Base-by-base conservation (phyloP, 2,329 filamentous ascomycete species). In the Biscogniauxia mediterranea region DNA sequence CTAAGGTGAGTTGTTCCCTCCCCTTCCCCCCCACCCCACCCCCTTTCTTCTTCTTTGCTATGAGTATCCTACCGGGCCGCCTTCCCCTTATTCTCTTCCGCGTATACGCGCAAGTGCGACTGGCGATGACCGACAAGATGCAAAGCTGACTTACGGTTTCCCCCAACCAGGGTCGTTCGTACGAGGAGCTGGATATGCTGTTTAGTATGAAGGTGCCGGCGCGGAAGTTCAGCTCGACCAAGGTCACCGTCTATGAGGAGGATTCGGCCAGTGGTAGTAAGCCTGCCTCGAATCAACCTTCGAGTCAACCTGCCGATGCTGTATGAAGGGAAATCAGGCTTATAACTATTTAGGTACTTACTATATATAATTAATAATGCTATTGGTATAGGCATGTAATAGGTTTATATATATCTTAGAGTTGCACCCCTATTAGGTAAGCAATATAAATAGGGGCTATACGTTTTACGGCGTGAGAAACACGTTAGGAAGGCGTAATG, bases 121-220 rank as follows among this genome's bases (percentile, higher is more conserved):
- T 32, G 28, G 28, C 28, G 28, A 32, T 32, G 28, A 9, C 2
- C 32, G 32, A 38, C 11, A n/a, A n/a, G 87, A 90, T 20, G 25
- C 15, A 87, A 90, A 42, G 25, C 25, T 55, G 20, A 32, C 25
- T 20, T 17, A 9, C 3, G 5, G 23, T 28, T 28, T 26, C 28
- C 19, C 6, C 25, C 4, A 5, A 15, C 19, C 6, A 55, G 53
- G 53, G 53, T 17, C 53, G 53, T 19, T 55, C 53, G 28, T 55
- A 55, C 20, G 53, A 55, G 19, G 53, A 55, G 26, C 53, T 55
- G n/a, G 53, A 55, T 21, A 55, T 55, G 23, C 28, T 55, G 11
- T 55, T 55, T 11, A 15, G 38, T n/a, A 46, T 15, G 38, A 46
- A 46, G 11, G 38, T 46, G 13, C 38, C 38, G 5, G 15, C 38